Percentiles rank a stretch among this genome's conserved stretches.
These are phyloP conservation scores for Gnetum montanum DNA, from an alignment of 75 land plant genomes.

Conservation along the genomic window DNA sequence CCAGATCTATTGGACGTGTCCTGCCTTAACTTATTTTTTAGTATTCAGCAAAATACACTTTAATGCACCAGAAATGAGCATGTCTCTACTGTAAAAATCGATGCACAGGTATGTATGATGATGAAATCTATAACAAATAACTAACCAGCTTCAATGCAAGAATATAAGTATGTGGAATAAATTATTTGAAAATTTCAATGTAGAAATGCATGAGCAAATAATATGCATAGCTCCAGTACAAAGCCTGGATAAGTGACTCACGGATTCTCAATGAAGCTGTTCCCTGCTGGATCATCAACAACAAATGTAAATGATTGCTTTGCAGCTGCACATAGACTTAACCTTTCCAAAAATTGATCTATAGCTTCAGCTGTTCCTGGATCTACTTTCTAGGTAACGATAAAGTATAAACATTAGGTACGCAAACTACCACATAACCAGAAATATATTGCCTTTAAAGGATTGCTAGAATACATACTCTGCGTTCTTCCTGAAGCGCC, in stretches of 20 bases:
- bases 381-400: slow-evolving; percentile 60
- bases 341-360: slow-evolving; percentile 65
- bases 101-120: too few species aligned
- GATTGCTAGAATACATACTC: slow-evolving; percentile 47
- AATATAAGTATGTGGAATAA: too few species aligned
- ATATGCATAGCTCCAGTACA: neutral
- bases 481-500: slow-evolving; percentile 91
- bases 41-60: too few species aligned
- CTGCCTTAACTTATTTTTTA: too few species aligned
- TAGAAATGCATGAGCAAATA: too few species aligned
- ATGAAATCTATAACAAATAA: too few species aligned
- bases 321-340: slow-evolving; percentile 62
- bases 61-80: too few species aligned
- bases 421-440: neutral
- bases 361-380: slow-evolving; percentile 83
- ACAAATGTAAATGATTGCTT: slow-evolving; percentile 66
- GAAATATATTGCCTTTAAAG: too few species aligned
- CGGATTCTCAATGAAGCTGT: slow-evolving; percentile 99
- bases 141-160: too few species aligned
- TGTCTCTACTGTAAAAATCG: too few species aligned
- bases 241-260: slow-evolving; percentile 18
- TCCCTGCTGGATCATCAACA: slow-evolving; percentile 95
- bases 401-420: neutral
- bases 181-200: too few species aligned
- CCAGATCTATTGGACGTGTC: too few species aligned